These are phyloP conservation scores for Ilex asprella DNA, from an alignment of 257 asterid species.

Conservation along the genomic window DNA sequence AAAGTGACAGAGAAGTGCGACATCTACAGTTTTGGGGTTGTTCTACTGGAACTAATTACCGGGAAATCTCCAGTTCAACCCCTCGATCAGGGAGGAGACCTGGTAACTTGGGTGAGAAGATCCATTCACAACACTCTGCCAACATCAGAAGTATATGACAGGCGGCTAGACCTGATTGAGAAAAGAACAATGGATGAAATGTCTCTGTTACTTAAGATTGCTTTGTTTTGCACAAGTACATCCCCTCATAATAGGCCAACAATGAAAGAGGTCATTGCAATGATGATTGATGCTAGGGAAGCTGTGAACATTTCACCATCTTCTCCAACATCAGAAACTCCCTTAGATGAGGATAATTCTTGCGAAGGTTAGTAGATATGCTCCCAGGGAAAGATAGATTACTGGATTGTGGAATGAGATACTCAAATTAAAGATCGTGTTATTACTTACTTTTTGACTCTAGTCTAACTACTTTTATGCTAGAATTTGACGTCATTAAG, in stretches of 20 bases:
- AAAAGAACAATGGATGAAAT: conserved; percentile 56
- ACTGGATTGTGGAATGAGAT: background rate
- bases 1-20: conserved; percentile 93
- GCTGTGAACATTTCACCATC: conserved; percentile 27
- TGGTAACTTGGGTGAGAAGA: conserved; percentile 65
- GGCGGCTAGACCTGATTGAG: conserved; percentile 45
- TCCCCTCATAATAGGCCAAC: conserved; percentile 81
- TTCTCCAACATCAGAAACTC: conserved; percentile 72
- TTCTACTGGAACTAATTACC: conserved; percentile 61
- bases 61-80: conserved; percentile 87
- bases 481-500: no score
- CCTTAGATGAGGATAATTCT: conserved; percentile 38
- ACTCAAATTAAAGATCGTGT: no score
- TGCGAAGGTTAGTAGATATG: conserved; percentile 27
- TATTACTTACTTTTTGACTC: no score
- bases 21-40: conserved; percentile 81
- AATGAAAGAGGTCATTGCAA: conserved; percentile 70
- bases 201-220: conserved; percentile 74
- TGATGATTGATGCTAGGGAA: conserved; percentile 65
- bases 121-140: conserved; percentile 33
- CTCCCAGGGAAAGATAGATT: background rate
- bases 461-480: no score
- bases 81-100: conserved; percentile 77
- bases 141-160: conserved; percentile 48
- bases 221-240: conserved; percentile 69